These are phyloP conservation scores for Xylariaceae sp. DNA, from an alignment of 2,329 filamentous ascomycete genomes.

Conservation along the genomic window DNA sequence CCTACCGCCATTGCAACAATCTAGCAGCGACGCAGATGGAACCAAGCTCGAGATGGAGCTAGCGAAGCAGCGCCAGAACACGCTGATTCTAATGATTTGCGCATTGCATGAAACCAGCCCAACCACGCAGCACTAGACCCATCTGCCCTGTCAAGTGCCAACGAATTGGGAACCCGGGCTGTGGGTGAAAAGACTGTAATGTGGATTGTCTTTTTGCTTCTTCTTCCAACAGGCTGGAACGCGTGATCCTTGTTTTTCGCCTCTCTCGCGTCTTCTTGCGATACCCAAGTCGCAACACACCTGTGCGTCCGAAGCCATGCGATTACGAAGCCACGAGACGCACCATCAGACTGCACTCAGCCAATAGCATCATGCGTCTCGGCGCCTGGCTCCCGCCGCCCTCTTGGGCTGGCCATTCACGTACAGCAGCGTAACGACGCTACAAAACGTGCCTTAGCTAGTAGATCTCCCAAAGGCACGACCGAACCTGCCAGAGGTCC, in stretches of 20 bases:
- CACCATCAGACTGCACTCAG: no score
- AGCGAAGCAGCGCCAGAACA: conserved; percentile 3
- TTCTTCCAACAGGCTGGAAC: conserved; percentile 38
- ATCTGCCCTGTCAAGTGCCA: conserved; percentile 2
- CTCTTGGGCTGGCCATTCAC: conserved; percentile 6
- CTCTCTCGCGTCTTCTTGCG: conserved; percentile 15
- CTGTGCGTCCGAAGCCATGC: no score
- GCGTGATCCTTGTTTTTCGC: conserved; percentile 33
- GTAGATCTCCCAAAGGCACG: conserved; percentile 6
- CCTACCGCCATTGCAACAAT: no score
- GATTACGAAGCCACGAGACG: no score
- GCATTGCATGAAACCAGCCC: conserved; percentile 1
- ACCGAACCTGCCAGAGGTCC: conserved; percentile 19
- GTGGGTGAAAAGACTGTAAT: not conserved
- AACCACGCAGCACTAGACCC: not conserved
- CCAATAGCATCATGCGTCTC: no score
- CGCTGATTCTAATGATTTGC: conserved; percentile 3
- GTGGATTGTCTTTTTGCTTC: not conserved
- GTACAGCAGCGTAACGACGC: no score
- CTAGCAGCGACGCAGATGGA: not conserved
- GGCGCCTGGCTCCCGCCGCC: no score
- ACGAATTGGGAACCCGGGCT: conserved; percentile 8
- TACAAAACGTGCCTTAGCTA: conserved; percentile 11
- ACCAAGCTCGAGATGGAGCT: not conserved
- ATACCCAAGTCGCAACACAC: not conserved